Conservation (phyloP, 2,329 filamentous ascomycete genomes). For the Phaeoacremonium minimum region DNA sequence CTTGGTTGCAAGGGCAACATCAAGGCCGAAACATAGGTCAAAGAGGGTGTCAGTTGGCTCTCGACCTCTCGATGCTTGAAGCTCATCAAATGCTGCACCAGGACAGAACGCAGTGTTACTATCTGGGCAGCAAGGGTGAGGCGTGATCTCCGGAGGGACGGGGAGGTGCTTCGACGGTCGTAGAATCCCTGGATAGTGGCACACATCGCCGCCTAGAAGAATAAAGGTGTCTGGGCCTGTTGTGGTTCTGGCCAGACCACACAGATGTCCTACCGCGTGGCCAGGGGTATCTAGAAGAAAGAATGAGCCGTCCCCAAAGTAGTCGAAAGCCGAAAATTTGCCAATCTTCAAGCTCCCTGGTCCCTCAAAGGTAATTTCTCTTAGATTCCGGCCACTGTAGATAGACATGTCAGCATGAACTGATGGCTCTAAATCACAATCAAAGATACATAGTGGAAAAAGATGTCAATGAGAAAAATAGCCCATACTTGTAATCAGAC, state of each 20-base stretch:
- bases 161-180: slow-evolving; percentile 26
- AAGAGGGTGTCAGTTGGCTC: slow-evolving; percentile 23
- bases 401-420: no score
- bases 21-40: slow-evolving; percentile 15
- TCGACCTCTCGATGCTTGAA: slow-evolving; percentile 29
- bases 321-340: slow-evolving; percentile 8
- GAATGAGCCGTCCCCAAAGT: slow-evolving; percentile 9
- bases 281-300: slow-evolving; percentile 9
- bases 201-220: slow-evolving; percentile 36
- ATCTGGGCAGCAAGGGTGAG: no score
- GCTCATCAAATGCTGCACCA: slow-evolving; percentile 30
- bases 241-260: slow-evolving; percentile 31
- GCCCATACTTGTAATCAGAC: no score
- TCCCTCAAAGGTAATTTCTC: slow-evolving; percentile 12
- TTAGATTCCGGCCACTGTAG: slow-evolving; percentile 18
- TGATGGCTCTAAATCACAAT: no score
- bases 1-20: slow-evolving; percentile 24
- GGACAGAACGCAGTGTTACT: slow-evolving; percentile 32
- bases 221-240: slow-evolving; percentile 26
- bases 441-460: no score
- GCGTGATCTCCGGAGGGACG: slow-evolving; percentile 27
- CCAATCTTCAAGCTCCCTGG: slow-evolving; percentile 13
- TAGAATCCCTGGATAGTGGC: slow-evolving; percentile 32
- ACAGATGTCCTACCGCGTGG: slow-evolving; percentile 10
- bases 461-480: no score